These are phyloP conservation scores for Lepidopterella palustris DNA, from an alignment of 495 filamentous ascomycete species.

Conservation along the genomic window DNA sequence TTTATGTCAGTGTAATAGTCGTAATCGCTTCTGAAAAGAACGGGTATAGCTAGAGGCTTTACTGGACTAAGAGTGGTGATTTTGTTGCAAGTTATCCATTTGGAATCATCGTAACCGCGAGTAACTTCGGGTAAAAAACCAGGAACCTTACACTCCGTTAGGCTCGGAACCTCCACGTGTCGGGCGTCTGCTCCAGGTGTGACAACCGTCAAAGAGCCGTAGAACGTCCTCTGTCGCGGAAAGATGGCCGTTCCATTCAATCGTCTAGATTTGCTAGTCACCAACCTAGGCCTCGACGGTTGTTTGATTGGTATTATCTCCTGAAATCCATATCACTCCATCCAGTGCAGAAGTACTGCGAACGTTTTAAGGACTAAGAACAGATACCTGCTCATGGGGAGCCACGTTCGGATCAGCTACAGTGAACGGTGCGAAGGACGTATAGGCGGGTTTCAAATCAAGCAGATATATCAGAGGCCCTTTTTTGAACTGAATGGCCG, in stretches of 20 bases:
- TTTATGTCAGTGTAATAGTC: constrained; percentile 20
- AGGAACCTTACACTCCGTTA: constrained; percentile 7
- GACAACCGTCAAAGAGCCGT: constrained; percentile 13
- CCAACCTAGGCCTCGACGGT: constrained; percentile 22
- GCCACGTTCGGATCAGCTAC: constrained; percentile 44
- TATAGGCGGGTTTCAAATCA: constrained; percentile 48
- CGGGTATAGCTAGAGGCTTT: constrained; percentile 16
- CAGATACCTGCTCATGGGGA: constrained; percentile 14
- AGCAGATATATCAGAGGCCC: constrained; percentile 44
- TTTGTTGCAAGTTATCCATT: constrained; percentile 16
- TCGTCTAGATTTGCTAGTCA: background rate
- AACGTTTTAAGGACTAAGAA: constrained; percentile 15
- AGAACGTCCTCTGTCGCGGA: constrained; percentile 7
- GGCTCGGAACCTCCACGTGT: constrained; percentile 3
- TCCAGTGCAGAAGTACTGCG: constrained; percentile 1
- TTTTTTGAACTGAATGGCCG: constrained; percentile 44
- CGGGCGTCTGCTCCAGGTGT: constrained; percentile 6
- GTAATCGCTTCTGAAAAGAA: constrained; percentile 23
- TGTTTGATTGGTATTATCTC: constrained; percentile 20
- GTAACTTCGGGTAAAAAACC: constrained; percentile 16
- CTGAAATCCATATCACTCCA: constrained; percentile 7
- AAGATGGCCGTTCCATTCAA: constrained; percentile 19
- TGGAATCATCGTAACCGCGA: constrained; percentile 15
- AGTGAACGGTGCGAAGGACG: constrained; percentile 50
- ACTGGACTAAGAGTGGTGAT: constrained; percentile 13